Evolutionary conservation across 2,329 filamentous ascomycete species (phyloP).

Genomic region (Raffaelea ambrosiae): DNA sequence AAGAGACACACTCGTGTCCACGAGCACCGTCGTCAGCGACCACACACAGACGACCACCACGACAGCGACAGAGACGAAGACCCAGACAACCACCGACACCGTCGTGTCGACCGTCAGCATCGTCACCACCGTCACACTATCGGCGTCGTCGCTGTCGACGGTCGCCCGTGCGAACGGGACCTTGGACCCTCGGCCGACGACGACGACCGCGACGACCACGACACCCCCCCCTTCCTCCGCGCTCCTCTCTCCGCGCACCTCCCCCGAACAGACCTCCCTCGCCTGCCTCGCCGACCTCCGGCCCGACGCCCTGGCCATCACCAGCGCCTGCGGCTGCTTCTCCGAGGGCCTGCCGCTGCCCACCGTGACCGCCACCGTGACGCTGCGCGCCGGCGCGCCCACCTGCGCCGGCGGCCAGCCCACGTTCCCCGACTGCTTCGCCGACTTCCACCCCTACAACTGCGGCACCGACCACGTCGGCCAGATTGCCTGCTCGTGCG

Average conservation of each 20-base stretch:
- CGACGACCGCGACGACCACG: neutral
- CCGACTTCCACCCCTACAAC: conserved; percentile 10
- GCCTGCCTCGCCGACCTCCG: conserved; percentile 10
- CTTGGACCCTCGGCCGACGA: no score
- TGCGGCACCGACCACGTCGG: conserved; percentile 7
- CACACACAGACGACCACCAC: conserved; percentile 1
- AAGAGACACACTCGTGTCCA: neutral
- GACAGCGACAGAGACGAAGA: neutral
- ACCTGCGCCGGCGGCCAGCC: conserved; percentile 6
- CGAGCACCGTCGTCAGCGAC: neutral
- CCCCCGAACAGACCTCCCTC: conserved; percentile 1
- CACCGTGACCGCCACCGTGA: conserved; percentile 4
- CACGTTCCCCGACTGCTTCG: conserved; percentile 9
- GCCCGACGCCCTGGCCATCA: neutral
- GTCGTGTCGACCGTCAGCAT: conserved; percentile 1
- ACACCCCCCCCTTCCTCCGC: neutral
- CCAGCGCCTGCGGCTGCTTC: conserved; percentile 9
- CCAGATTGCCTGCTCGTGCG: conserved; percentile 9
- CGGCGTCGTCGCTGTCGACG: neutral
- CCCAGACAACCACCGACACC: no score
- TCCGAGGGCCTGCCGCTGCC: conserved; percentile 1
- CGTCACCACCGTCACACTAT: neutral
- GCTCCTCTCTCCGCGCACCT: neutral
- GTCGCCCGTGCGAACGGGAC: no score
- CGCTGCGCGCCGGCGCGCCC: conserved; percentile 1